Base-by-base conservation (phyloP, 225 moss, liverwort and hornwort species). In the Ulota crispa region DNA sequence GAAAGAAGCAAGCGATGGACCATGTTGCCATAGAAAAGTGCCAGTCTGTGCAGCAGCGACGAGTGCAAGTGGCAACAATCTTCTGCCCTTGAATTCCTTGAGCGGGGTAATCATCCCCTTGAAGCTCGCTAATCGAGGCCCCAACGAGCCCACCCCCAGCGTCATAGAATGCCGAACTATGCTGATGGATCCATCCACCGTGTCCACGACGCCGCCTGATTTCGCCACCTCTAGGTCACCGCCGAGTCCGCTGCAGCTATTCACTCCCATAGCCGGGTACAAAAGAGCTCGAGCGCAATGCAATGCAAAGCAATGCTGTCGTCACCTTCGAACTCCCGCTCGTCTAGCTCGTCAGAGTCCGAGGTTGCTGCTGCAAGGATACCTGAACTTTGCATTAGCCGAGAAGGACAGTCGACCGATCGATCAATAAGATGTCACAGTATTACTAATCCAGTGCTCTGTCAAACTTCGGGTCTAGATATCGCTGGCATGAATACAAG, bases 21-120 rank as follows among this genome's bases (percentile, higher is more conserved):
- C 70, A 60, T 84, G 64, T 21, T 81, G 84, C 81, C 84, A 87
- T 13, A 84, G 45, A 3, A 82, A 55, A 10, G 78, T 75, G 36
- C 55, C 70, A 8, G n/a, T 47, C 20, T 88, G 88, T 5, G 72
- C 85, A 8, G 64, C 55, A 7, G 68, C 73, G 18, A 85, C 31
- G 32, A 88, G 28, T 43, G 78, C 30, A 4, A 88, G 45, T 1
- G 78, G 80, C 34, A 69, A 21, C 39, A 85, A 6, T 32, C 37
- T 80, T 47, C 65, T 55, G 23, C 71, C 9, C 57, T 39, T 34
- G 26, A 85, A 4, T 2, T 81, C 72, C 45, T 56, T 65, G 32
- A 81, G 16, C 1, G 81, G 77, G 5, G 77, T 42, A 7, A 72
- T 19, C 57, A 81, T 36, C 53, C 77, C 85, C 56, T 85, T 85